Evolutionary conservation across 2,329 filamentous ascomycete genomes (phyloP).

Genomic region (Helicocarpus griseus): DNA sequence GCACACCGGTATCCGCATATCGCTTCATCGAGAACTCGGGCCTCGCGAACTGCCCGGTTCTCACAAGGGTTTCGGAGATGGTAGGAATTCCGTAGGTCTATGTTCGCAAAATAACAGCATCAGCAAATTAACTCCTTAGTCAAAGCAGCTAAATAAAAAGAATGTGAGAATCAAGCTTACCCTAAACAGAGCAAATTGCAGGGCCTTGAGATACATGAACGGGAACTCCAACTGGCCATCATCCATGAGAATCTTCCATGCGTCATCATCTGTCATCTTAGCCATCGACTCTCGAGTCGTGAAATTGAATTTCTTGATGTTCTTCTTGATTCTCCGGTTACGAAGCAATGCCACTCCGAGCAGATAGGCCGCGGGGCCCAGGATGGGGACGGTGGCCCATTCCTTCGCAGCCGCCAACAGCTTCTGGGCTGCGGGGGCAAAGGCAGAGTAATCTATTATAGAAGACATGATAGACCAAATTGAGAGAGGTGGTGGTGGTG

Average conservation of each 20-base stretch:
- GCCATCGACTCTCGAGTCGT: constrained; percentile 36
- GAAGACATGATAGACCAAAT: neutral
- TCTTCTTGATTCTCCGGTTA: constrained; percentile 27
- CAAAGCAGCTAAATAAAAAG: neutral
- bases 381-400: neutral
- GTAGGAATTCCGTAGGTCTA: constrained; percentile 49
- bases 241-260: constrained; percentile 40
- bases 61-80: constrained; percentile 37
- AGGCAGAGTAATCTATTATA: neutral
- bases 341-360: constrained; percentile 27
- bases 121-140: neutral
- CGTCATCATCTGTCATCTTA: constrained; percentile 47
- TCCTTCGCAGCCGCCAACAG: neutral
- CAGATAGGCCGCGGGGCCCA: constrained; percentile 19
- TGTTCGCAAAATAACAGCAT: neutral
- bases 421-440: neutral
- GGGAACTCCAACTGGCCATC: constrained; percentile 48
- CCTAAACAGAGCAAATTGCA: constrained; percentile 52
- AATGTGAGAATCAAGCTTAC: constrained; percentile 21
- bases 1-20: constrained; percentile 37
- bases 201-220: constrained; percentile 38
- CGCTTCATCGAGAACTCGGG: constrained; percentile 36
- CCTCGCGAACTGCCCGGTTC: constrained; percentile 36
- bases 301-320: constrained; percentile 36
- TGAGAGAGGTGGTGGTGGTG: neutral